Evolutionary conservation across 768 basidiomycete species (phyloP).

Genomic region (Termitomyces sp.): DNA sequence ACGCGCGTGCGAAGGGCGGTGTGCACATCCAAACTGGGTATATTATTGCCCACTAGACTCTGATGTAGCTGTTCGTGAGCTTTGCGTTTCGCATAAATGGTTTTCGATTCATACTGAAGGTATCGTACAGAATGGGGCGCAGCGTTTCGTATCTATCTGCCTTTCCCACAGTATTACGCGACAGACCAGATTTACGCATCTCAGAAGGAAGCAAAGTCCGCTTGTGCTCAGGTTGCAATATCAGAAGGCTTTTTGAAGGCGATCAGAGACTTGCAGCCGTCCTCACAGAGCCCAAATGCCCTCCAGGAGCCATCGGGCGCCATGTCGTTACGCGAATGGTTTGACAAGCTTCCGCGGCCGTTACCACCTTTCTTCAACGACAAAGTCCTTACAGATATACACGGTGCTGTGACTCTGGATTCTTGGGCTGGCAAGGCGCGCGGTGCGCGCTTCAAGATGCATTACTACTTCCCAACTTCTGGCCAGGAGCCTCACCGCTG

Average conservation of each 20-base stretch:
- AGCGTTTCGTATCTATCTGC: background rate
- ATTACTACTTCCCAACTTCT: conserved; percentile 38
- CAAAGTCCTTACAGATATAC: conserved; percentile 48
- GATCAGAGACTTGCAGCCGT: background rate
- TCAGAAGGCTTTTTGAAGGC: background rate
- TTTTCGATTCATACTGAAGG: background rate
- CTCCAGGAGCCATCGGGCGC: conserved; percentile 4
- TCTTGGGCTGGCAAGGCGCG: conserved; percentile 47
- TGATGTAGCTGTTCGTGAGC: conserved; percentile 4
- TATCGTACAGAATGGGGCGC: conserved; percentile 2
- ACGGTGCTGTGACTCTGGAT: conserved; percentile 55
- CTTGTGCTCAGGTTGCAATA: background rate
- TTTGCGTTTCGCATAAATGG: background rate
- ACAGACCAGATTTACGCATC: conserved; percentile 6
- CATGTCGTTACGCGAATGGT: conserved; percentile 54
- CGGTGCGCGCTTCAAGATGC: conserved; percentile 43
- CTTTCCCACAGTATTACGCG: background rate
- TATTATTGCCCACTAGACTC: background rate
- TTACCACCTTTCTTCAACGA: conserved; percentile 54
- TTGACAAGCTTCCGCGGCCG: conserved; percentile 63
- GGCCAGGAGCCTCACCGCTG: conserved; percentile 38
- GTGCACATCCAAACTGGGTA: background rate
- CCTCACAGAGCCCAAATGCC: background rate
- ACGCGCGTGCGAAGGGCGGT: background rate
- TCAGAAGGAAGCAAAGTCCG: conserved; percentile 1